Conservation (phyloP, 2,329 filamentous ascomycete genomes). For the Colletotrichum simmondsii region DNA sequence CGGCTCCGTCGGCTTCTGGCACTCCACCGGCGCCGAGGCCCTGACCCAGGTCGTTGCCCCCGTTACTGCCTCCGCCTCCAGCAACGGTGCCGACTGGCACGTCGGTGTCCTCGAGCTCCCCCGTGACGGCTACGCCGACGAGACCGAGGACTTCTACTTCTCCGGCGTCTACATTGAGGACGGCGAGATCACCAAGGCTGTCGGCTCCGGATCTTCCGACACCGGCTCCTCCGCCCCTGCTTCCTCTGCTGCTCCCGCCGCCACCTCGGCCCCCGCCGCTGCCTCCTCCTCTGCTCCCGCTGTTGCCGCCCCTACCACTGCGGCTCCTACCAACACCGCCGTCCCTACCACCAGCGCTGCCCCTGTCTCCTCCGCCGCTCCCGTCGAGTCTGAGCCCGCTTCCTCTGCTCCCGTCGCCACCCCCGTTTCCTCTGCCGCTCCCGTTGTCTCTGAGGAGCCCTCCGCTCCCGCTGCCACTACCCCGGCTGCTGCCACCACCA, state of each 20-base stretch:
- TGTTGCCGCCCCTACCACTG: slow-evolving; percentile 1
- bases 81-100: slow-evolving; percentile 79
- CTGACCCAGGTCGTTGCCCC: slow-evolving; percentile 69
- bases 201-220: slow-evolving; percentile 24
- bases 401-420: slow-evolving; percentile 21
- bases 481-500: not conserved
- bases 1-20: slow-evolving; percentile 74
- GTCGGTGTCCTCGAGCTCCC: slow-evolving; percentile 76
- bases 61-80: slow-evolving; percentile 68
- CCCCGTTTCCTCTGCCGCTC: not conserved
- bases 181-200: slow-evolving; percentile 44
- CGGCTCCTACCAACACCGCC: slow-evolving; percentile 11
- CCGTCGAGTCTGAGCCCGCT: slow-evolving; percentile 14
- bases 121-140: slow-evolving; percentile 62
- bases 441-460: slow-evolving; percentile 26
- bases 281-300: slow-evolving; percentile 12
- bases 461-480: slow-evolving; percentile 19
- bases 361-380: slow-evolving; percentile 13
- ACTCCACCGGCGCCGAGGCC: slow-evolving; percentile 70
- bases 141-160: slow-evolving; percentile 76
- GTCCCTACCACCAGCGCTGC: slow-evolving; percentile 27
- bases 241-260: slow-evolving; percentile 5
- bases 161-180: slow-evolving; percentile 77
- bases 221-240: slow-evolving; percentile 6
- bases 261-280: not conserved